Base-by-base conservation (phyloP, 1,139 yeast species). In the Debaryomyces fabryi region DNA sequence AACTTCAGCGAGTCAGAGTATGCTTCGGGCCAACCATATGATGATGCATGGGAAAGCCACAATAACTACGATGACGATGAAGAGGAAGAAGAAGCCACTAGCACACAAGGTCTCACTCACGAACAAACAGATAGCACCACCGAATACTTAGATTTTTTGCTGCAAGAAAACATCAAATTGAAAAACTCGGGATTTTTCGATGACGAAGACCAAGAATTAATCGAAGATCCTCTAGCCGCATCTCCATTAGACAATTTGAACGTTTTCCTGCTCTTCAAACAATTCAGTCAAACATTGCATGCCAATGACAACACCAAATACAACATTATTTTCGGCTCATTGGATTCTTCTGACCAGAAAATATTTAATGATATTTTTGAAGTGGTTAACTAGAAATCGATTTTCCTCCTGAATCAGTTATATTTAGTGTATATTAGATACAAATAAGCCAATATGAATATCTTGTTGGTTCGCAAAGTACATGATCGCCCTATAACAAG, bases 211-310 rank as follows among this genome's bases (percentile, higher is more conserved):
- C 89, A 83, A 23, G 83, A 77, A 35, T 65, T 88, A 5, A 79
- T 78, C 23, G 97, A 91, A 59, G 97, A 93, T 65, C 92, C 96
- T 3, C 76, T 89, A 55, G 81, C 87, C 3, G 83, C 86, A 44
- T 86, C 91, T 2, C 85, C 96, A 1, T 71, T 93, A 50, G 98
- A 93, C 58, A 69, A 72, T 38, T 69, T 92, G 38, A 85, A 92
- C 58, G 81, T 90, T 7, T 85, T 82, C 34, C 59, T 58, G 23
- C 53, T 62, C 10, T 52, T 63, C 20, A 50, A 42, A 13, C 58
- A 58, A 18, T 63, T 63, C 42, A 46, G 54, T 21, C 39, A 33
- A 15, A 39, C 51, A 3, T 41, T 57, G 34, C 49, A 49, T 33
- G 39, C 47, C 5, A 47, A 46, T 16, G 55, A 57, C 23, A 39